These are phyloP conservation scores for Stevia rebaudiana DNA, from an alignment of 140 eudicot species.

Conservation along the genomic window DNA sequence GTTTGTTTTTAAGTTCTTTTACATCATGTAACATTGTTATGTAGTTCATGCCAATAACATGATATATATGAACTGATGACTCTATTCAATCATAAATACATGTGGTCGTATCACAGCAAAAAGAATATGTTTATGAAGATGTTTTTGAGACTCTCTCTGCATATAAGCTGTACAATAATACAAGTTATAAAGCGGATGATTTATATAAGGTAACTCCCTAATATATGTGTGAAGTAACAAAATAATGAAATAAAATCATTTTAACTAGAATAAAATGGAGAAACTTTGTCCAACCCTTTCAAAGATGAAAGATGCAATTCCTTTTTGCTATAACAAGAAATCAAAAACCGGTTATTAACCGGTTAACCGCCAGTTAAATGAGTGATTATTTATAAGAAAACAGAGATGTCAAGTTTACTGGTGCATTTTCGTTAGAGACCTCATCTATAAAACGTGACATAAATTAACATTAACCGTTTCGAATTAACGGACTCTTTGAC, in stretches of 20 bases:
- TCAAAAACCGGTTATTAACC: too few relatives aligned
- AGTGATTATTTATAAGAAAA: too few relatives aligned
- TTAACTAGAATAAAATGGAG: neutral
- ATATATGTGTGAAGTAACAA: too few relatives aligned
- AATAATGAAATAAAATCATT: too few relatives aligned
- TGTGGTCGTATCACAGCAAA: neutral
- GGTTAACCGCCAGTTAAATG: too few relatives aligned
- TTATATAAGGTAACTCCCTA: neutral
- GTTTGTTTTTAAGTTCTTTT: neutral
- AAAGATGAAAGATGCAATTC: slow-evolving; percentile 71
- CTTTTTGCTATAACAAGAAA: slow-evolving; percentile 65
- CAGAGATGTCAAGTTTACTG: too few relatives aligned
- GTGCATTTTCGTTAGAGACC: too few relatives aligned
- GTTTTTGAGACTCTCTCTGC: slow-evolving; percentile 73
- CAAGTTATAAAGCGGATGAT: slow-evolving; percentile 2
- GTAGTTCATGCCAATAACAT: neutral
- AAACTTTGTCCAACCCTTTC: slow-evolving; percentile 70
- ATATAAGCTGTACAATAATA: slow-evolving; percentile 9
- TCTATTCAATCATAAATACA: slow-evolving; percentile 13
- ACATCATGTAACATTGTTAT: slow-evolving; percentile 9
- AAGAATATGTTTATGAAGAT: slow-evolving; percentile 22
- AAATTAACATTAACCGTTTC: neutral
- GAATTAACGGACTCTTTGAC: neutral
- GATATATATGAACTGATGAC: slow-evolving; percentile 5
- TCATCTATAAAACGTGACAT: too few relatives aligned